Evolutionary conservation across 2,329 filamentous ascomycete species (phyloP), one percentile per base, ranked within the genome.

Genomic region (Cladorrhinum sp.): DNA sequence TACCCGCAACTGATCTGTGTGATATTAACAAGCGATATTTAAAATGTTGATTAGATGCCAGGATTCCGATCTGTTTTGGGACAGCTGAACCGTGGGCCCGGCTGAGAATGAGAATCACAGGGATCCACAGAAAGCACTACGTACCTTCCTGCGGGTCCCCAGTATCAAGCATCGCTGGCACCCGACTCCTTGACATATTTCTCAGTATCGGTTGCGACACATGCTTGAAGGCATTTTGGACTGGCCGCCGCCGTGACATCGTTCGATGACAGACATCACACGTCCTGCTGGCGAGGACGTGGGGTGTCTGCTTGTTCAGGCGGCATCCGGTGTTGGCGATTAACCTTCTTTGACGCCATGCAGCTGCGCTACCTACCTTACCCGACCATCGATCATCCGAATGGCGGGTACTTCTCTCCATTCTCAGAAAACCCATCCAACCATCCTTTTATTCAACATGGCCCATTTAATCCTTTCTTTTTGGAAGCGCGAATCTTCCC

Each of bases 321-420:
- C 21, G 46, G 21, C 21, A 50, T 50, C 46, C 26, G 49, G 3
- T 51, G 49, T 3, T 21, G 49, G 30, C 49, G 54, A 23, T 57
- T 46, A 48, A 20, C 53, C 53, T 20, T 55, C 18, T 36, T 55
- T 55, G 60, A 59, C 60, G 52, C 51, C 51, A 59, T 51, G 55
- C 59, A 55, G 54, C 33, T 53, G 36, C 36, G 16, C 36, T n/a
- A n/a, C n/a, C n/a, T n/a, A n/a, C n/a, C n/a, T n/a, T 42, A 42
- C 36, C 16, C 26, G 26, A 30, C 26, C 4, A 10, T 30, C 4
- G 26, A 30, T 4, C 26, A 5, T 30, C 26, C 10, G 26, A 30
- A 5, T 30, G 26, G 10, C 26, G n/a, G 26, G 26, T 10, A 30
- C 26, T 30, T 5, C 5, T 30, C 26, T 30, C 10, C 26, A 30